Conservation (phyloP, 352 stramenopile species). For the Globisporangium alternatum region DNA sequence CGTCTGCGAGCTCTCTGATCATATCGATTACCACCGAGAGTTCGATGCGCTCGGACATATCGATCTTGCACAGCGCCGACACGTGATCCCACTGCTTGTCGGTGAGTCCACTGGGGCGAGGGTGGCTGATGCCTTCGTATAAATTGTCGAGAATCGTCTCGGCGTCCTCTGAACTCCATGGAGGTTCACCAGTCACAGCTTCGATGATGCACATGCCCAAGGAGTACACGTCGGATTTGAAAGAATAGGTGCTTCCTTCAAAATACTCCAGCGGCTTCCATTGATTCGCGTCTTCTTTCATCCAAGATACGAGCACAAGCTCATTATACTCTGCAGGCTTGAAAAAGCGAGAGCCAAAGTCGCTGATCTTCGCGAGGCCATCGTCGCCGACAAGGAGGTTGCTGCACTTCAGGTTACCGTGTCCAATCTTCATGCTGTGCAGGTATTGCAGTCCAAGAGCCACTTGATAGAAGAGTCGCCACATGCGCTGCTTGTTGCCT, state of each 20-base stretch:
- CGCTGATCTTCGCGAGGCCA: slow-evolving; percentile 31
- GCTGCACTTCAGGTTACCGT: slow-evolving; percentile 84
- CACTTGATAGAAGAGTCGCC: slow-evolving; percentile 31
- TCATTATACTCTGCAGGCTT: slow-evolving; percentile 20
- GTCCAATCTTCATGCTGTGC: slow-evolving; percentile 57
- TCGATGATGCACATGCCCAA: slow-evolving; percentile 3
- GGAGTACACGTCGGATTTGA: slow-evolving; percentile 7
- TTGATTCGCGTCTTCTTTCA: slow-evolving; percentile 15
- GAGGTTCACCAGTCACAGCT: background rate
- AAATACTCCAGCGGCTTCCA: slow-evolving; percentile 38
- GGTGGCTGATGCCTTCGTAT: background rate
- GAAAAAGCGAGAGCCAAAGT: slow-evolving; percentile 37
- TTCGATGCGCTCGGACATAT: background rate
- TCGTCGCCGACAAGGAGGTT: slow-evolving; percentile 76
- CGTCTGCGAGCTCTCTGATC: background rate
- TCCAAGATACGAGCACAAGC: no score
- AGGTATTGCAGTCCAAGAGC: slow-evolving; percentile 51
- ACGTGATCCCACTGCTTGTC: background rate
- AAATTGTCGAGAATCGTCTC: background rate
- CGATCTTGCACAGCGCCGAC: background rate
- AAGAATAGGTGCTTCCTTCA: no score
- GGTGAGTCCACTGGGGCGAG: background rate
- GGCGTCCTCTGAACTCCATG: background rate
- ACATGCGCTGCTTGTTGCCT: slow-evolving; percentile 18
- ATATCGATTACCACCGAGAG: background rate